phyloP scores from a whole-genome alignment of 805 yeast species.

The Millerago galiae region DNA sequence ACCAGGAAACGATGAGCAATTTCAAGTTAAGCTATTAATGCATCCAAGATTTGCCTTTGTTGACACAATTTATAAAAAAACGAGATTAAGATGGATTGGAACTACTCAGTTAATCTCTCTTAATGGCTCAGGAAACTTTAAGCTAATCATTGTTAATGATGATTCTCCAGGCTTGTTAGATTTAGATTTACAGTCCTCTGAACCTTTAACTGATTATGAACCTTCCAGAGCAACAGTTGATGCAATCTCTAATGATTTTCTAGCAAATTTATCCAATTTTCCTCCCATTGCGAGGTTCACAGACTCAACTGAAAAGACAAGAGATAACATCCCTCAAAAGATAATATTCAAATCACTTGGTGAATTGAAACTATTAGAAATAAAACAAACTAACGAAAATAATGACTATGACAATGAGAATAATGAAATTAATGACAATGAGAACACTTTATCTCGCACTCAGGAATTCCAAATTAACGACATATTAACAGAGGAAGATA shows the following conservation, averaged over 20 bases:
- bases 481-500: conserved; percentile 2
- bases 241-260: conserved; percentile 1
- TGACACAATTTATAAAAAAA: conserved; percentile 25
- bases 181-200: neutral
- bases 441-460: neutral
- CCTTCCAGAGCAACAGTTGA: neutral
- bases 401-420: neutral
- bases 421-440: neutral
- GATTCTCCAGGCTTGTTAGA: conserved; percentile 27
- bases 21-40: conserved; percentile 26
- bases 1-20: conserved; percentile 15
- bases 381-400: neutral
- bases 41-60: conserved; percentile 26
- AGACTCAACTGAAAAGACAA: conserved; percentile 2
- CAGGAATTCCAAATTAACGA: neutral
- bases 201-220: neutral
- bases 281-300: conserved; percentile 22
- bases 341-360: conserved; percentile 14
- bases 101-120: conserved; percentile 30
- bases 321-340: conserved; percentile 10
- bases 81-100: conserved; percentile 36
- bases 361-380: conserved; percentile 20
- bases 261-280: conserved; percentile 8
- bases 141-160: conserved; percentile 28
- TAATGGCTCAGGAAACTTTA: conserved; percentile 29